Base-by-base conservation (phyloP, 306 rosid species). In the Cicer judaicum region DNA sequence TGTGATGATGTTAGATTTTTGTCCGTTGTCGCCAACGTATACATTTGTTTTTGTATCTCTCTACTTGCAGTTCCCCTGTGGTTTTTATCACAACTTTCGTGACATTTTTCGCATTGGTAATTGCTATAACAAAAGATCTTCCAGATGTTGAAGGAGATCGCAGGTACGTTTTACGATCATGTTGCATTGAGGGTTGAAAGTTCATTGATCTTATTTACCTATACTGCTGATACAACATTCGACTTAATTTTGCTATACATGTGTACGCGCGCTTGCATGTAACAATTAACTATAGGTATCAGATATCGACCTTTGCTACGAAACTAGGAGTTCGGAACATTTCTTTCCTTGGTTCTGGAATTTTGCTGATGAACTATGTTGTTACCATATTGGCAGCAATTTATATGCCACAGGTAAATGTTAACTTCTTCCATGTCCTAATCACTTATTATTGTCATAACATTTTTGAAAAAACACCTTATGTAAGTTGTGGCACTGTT, bases 71-170 rank as follows among this genome's bases (percentile, higher is more conserved):
- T 85, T 78, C 91, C 29, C 89, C 98, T n/a, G 93, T 93, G 76
- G 91, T 88, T 74, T 93, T 93, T 80, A 91, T 93, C 80, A 93
- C 98, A 42, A 77, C 90, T 29, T 93, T 93, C 66, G 98, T 93
- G n/a, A 91, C 97, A 55, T 80, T 93, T 71, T 93, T 93, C 40
- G 97, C 98, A 21, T 84, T 93, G 88, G 97, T 91, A 74, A 93
- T 91, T 83, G 98, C 98, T 71, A 91, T 93, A 71, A 93, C 98
- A 50, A 93, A 93, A 85, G 98, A 93, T 88, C 97, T 93, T 87
- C 93, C 98, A 6, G 98, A 93, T 66, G 97, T 93, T 70, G 98
- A 91, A 81, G 98, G 97, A 6, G 97, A 93, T 84, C 97, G 94
- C 73, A 93, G 92, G 96, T 93, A 87, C 81, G 90, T 79, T 69